Evolutionary conservation across 2,329 filamentous ascomycete genomes (phyloP), one percentile per base, ranked within the genome.

Genomic region (Diplodia intermedia): DNA sequence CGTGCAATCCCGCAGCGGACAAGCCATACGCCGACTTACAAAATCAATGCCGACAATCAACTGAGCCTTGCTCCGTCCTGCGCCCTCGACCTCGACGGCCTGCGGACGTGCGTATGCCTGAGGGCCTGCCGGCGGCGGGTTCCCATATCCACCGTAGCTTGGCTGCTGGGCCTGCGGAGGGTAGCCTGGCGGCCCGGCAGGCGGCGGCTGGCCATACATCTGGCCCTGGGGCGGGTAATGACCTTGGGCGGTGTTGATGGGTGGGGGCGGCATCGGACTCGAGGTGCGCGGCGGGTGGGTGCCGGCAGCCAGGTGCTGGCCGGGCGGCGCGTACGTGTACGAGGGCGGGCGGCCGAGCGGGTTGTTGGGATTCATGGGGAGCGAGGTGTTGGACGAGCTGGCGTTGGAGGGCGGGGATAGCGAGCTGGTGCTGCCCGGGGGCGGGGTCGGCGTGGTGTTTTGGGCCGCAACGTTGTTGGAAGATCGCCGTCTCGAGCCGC

Each of bases 1-100:
- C 70, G 75, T 72, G 70, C 47, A 33, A 8, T 18, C 9, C 12
- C 20, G 20, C 26, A 14, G n/a, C 23, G 11, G 33, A 29, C 36
- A 7, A 15, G 33, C 20, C 12, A 40, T n/a, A 26, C 26, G 50
- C 36, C 11, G 62, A 43, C 90, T 83, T 84, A 97, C 95, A 85
- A 99, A 99, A 82, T 99, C 95, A 78, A 99, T 98, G 73, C 95
- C 95, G 67, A 99, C 95, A 79, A 99, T 99, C 75, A 99, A 85
- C 84, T 98, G 95, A 65, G 95, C 92, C 85, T 97, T 97, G 83
- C 90, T 97, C 78, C 92, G 89, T 75, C 90, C 93, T 74, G 90
- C 92, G 69, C 92, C 94, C 75, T 97, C 93, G 43, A 97, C 91
- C 80, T 98, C 94, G 47, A 79, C 80, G 63, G 80, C 78, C 71